Evolutionary conservation across 768 basidiomycete genomes (phyloP).

Genomic region (Calvatia gigantea): DNA sequence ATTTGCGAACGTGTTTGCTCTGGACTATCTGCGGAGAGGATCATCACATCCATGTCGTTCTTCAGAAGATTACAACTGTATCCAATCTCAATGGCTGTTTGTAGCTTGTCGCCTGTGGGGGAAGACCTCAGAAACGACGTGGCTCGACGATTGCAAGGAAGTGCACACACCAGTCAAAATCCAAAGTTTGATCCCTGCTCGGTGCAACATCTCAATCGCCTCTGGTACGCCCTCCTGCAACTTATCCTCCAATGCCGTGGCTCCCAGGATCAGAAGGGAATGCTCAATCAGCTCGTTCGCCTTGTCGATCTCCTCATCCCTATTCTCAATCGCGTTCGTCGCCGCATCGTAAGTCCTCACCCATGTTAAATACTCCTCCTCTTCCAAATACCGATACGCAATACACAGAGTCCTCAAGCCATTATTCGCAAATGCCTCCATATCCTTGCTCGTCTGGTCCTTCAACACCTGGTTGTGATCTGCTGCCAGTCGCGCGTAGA

Average conservation of each 20-base stretch:
- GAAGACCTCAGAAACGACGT: background rate
- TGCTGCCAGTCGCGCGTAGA: slow-evolving; percentile 79
- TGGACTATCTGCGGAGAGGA: slow-evolving; percentile 78
- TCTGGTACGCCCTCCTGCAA: slow-evolving; percentile 96
- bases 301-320: slow-evolving; percentile 91
- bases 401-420: slow-evolving; percentile 92
- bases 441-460: slow-evolving; percentile 77
- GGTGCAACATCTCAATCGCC: slow-evolving; percentile 87
- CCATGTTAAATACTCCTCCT: slow-evolving; percentile 87
- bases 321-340: slow-evolving; percentile 65
- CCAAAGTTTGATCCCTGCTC: slow-evolving; percentile 97
- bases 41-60: slow-evolving; percentile 95
- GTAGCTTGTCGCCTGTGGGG: slow-evolving; percentile 87
- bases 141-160: slow-evolving; percentile 2
- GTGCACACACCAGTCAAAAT: slow-evolving; percentile 83
- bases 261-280: slow-evolving; percentile 80
- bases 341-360: slow-evolving; percentile 78
- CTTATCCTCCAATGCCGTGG: slow-evolving; percentile 96
- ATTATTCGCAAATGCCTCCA: slow-evolving; percentile 92
- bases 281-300: slow-evolving; percentile 84
- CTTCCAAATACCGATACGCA: slow-evolving; percentile 70
- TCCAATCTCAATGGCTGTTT: slow-evolving; percentile 98
- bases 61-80: slow-evolving; percentile 95
- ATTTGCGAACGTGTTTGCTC: slow-evolving; percentile 81
- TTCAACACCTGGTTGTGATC: slow-evolving; percentile 74